Percentiles rank a stretch among this genome's conserved stretches.
Evolutionary conservation across 805 yeast genomes (phyloP).

Genomic region (Blastobotrys attinorum): DNA sequence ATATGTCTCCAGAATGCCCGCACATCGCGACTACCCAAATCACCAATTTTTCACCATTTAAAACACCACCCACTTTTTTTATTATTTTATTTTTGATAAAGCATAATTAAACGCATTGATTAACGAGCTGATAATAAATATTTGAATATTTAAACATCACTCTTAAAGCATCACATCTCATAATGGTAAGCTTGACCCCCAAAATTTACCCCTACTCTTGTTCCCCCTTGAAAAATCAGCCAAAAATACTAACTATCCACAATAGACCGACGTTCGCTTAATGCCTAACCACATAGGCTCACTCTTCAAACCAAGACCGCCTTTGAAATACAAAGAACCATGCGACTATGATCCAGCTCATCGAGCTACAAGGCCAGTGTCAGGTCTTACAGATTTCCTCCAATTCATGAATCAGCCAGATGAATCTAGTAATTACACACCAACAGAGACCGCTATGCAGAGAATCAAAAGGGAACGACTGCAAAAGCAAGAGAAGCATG

Average conservation of each 20-base stretch:
- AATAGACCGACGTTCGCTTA: slow-evolving; percentile 33
- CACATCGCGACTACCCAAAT: neutral
- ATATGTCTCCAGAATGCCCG: neutral
- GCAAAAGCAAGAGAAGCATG: slow-evolving; percentile 19
- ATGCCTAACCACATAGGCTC: slow-evolving; percentile 40
- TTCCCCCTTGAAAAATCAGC: too few relatives aligned
- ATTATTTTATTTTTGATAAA: too few relatives aligned
- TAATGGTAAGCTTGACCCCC: too few relatives aligned
- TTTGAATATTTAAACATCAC: too few relatives aligned
- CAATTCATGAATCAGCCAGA: slow-evolving; percentile 23
- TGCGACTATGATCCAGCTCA: slow-evolving; percentile 41
- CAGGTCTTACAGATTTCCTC: slow-evolving; percentile 37
- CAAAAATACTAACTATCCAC: neutral
- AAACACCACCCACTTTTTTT: neutral
- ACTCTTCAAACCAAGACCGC: slow-evolving; percentile 51
- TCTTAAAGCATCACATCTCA: neutral
- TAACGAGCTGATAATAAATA: too few relatives aligned
- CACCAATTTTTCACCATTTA: neutral
- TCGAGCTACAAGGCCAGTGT: slow-evolving; percentile 40
- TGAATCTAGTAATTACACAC: slow-evolving; percentile 20
- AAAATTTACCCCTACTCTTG: too few relatives aligned
- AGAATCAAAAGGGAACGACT: slow-evolving; percentile 24
- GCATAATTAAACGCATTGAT: too few relatives aligned
- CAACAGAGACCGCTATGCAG: slow-evolving; percentile 30
- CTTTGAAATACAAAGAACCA: slow-evolving; percentile 42